Conservation (phyloP, 768 basidiomycete species). For the Kwoniella newhampshirensis region DNA sequence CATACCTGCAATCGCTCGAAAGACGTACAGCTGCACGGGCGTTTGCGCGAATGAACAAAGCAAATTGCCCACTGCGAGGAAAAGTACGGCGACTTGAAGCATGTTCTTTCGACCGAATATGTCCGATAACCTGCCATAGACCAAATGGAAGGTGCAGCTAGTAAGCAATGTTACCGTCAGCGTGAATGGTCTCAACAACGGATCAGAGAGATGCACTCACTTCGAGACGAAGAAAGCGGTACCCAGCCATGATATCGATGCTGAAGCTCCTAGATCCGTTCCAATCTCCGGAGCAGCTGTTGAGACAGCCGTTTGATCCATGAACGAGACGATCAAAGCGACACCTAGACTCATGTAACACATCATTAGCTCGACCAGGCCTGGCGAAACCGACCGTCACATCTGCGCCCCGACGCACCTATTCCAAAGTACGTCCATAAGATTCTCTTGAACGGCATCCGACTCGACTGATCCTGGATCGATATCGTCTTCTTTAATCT, state of each 20-base stretch:
- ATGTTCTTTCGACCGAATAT: constrained; percentile 50
- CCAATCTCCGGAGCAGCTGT: constrained; percentile 48
- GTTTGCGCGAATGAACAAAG: constrained; percentile 49
- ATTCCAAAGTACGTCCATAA: constrained; percentile 45
- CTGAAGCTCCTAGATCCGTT: constrained; percentile 32
- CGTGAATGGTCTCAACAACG: neutral
- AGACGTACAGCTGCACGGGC: constrained; percentile 45
- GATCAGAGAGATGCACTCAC: constrained; percentile 10
- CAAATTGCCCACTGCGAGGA: constrained; percentile 48
- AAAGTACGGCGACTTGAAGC: constrained; percentile 41
- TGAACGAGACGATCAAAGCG: constrained; percentile 46
- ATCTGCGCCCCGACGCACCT: too few species aligned
- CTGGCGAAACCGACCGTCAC: too few species aligned
- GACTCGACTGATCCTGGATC: constrained; percentile 34
- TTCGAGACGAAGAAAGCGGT: constrained; percentile 44
- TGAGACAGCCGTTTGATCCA: constrained; percentile 44
- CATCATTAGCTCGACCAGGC: too few species aligned
- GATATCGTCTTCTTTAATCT: constrained; percentile 8
- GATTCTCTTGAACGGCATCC: constrained; percentile 30
- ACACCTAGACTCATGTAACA: constrained; percentile 16
- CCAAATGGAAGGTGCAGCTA: constrained; percentile 44
- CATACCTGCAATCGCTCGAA: constrained; percentile 45
- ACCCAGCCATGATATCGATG: constrained; percentile 47
- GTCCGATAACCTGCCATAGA: constrained; percentile 41
- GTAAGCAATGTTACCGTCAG: neutral